Evolutionary conservation across 768 basidiomycete species (phyloP).

Genomic region (Pleurotus eryngii): DNA sequence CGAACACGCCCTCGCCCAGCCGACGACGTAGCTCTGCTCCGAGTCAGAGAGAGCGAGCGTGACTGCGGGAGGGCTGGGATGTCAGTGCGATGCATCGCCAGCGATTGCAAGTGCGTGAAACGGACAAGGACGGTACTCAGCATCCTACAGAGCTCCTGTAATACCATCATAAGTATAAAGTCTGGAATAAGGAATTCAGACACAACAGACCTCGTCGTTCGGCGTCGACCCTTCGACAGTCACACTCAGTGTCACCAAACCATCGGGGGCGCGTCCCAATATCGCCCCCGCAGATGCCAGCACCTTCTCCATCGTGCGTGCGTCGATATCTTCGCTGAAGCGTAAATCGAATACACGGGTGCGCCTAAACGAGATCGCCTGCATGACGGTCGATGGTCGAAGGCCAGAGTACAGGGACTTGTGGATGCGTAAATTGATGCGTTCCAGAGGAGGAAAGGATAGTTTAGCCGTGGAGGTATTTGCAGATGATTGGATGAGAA

Average conservation of each 20-base stretch:
- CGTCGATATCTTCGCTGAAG: slow-evolving; percentile 39
- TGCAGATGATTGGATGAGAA: background rate
- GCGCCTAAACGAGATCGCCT: slow-evolving; percentile 25
- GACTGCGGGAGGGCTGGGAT: background rate
- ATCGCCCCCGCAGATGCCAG: slow-evolving; percentile 36
- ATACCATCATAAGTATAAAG: background rate
- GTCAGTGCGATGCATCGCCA: background rate
- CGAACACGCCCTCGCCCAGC: slow-evolving; percentile 24
- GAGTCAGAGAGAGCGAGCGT: background rate
- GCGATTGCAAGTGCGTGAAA: background rate
- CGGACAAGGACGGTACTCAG: background rate
- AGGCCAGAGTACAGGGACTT: slow-evolving; percentile 44
- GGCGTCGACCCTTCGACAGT: slow-evolving; percentile 25
- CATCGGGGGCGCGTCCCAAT: slow-evolving; percentile 20
- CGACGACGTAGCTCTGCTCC: slow-evolving; percentile 15
- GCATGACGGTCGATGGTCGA: slow-evolving; percentile 39
- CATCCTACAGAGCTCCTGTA: background rate
- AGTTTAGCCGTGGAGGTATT: background rate
- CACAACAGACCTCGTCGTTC: slow-evolving; percentile 18
- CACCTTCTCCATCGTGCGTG: slow-evolving; percentile 43
- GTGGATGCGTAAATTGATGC: slow-evolving; percentile 25
- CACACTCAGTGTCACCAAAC: slow-evolving; percentile 23
- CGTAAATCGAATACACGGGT: slow-evolving; percentile 28
- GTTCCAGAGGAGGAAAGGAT: slow-evolving; percentile 3
- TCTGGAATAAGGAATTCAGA: background rate